A percentile compares a stretch with the other conserved stretches of the same genome.
phyloP scores from a whole-genome alignment of 441 rosid species.

The Adansonia gregorii region DNA sequence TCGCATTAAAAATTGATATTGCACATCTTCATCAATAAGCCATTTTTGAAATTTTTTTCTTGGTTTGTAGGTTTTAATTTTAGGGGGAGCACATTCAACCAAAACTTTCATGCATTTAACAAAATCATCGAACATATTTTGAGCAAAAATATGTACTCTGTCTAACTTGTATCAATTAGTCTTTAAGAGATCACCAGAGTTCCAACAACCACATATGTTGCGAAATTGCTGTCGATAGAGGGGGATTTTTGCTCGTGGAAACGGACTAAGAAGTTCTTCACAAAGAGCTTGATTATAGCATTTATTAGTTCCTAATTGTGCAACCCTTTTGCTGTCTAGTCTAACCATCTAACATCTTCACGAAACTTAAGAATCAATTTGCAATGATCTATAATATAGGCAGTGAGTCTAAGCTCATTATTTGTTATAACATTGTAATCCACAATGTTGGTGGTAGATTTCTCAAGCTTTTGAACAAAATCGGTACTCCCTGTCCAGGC shows the following conservation, averaged over 20 bases:
- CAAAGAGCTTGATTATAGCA: constrained; percentile 85
- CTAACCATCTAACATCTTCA: constrained; percentile 91
- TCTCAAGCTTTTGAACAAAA: too few relatives aligned
- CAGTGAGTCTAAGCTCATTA: constrained; percentile 76
- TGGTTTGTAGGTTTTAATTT: too few relatives aligned
- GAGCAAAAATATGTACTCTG: too few relatives aligned
- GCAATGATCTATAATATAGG: constrained; percentile 72
- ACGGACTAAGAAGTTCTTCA: constrained; percentile 80
- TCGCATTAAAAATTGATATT: too few relatives aligned
- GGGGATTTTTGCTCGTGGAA: constrained; percentile 87
- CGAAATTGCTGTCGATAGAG: constrained; percentile 77
- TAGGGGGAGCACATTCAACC: too few relatives aligned
- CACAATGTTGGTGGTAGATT: too few relatives aligned
- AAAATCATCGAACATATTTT: too few relatives aligned
- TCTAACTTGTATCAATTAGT: constrained; percentile 37
- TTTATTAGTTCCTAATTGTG: constrained; percentile 87
- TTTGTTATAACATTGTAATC: too few relatives aligned
- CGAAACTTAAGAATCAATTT: constrained; percentile 84
- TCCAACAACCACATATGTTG: constrained; percentile 85
- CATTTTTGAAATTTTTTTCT: too few relatives aligned
- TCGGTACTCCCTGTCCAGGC: too few relatives aligned
- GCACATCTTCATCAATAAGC: too few relatives aligned
- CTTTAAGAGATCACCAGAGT: constrained; percentile 89
- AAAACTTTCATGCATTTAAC: too few relatives aligned
- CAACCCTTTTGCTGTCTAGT: constrained; percentile 91